Conservation (phyloP, 768 basidiomycete genomes). For the Leucogyrophana mollusca region DNA sequence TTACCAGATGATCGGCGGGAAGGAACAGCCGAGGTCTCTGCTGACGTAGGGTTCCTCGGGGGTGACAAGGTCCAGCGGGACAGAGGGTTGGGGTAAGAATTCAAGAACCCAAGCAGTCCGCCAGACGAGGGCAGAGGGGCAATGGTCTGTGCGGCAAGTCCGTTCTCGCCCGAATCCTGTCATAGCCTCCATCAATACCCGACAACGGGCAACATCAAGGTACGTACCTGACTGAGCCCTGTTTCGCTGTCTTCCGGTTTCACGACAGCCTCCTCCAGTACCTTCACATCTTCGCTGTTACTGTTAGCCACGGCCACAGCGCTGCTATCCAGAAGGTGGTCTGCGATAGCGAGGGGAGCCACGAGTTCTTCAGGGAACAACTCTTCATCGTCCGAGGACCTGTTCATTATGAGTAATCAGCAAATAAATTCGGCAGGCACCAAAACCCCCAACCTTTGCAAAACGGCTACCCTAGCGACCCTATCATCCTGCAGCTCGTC, state of each 20-base stretch:
- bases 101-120: conserved; percentile 60
- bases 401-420: conserved; percentile 22
- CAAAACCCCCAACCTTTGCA: conserved; percentile 56
- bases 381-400: conserved; percentile 56
- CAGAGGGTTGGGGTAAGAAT: conserved; percentile 58
- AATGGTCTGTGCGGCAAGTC: conserved; percentile 15
- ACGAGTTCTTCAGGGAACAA: conserved; percentile 60
- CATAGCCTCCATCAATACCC: background rate
- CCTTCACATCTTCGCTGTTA: conserved; percentile 14
- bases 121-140: conserved; percentile 23
- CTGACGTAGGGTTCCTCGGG: conserved; percentile 20
- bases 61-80: conserved; percentile 44
- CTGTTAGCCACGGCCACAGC: conserved; percentile 11
- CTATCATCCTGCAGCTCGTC: conserved; percentile 77
- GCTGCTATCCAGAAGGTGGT: conserved; percentile 50
- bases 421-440: conserved; percentile 6
- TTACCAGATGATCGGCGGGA: conserved; percentile 22
- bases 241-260: conserved; percentile 20
- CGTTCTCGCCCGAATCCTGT: conserved; percentile 27
- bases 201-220: background rate
- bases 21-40: conserved; percentile 16
- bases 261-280: conserved; percentile 14
- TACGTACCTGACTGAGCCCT: conserved; percentile 19
- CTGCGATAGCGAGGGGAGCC: conserved; percentile 58
- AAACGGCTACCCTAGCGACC: conserved; percentile 60